Percentiles rank a stretch among this genome's conserved stretches.
phyloP scores from a whole-genome alignment of 1,139 yeast species.

The Nematodospora anomalae region DNA sequence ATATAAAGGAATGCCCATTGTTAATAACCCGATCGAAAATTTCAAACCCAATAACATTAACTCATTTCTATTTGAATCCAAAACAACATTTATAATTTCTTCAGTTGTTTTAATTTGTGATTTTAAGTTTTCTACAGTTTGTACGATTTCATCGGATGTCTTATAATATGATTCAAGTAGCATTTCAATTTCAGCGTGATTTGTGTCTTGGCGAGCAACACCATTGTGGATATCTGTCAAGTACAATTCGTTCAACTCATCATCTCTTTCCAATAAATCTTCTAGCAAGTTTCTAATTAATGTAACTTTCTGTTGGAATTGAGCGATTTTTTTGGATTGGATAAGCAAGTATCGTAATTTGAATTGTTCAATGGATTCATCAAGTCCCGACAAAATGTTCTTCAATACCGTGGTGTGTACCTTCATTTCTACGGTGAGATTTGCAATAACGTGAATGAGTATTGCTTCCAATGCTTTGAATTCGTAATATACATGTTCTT shows the following conservation, averaged over 20 bases:
- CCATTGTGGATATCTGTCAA: constrained; percentile 32
- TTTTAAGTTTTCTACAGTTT: constrained; percentile 40
- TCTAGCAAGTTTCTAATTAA: constrained; percentile 43
- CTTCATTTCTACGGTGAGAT: constrained; percentile 43
- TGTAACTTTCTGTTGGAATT: constrained; percentile 43
- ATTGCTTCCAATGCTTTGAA: constrained; percentile 47
- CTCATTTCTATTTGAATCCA: constrained; percentile 49
- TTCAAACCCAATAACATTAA: constrained; percentile 47
- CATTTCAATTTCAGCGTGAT: constrained; percentile 46
- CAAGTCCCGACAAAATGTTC: constrained; percentile 38
- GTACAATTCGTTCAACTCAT: constrained; percentile 41
- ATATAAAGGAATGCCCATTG: constrained; percentile 42
- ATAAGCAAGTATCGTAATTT: constrained; percentile 42
- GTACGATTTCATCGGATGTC: constrained; percentile 47
- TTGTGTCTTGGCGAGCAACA: constrained; percentile 26
- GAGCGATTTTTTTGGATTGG: constrained; percentile 45
- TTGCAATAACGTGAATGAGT: constrained; percentile 38
- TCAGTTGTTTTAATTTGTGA: constrained; percentile 48
- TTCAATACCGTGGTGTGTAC: constrained; percentile 43
- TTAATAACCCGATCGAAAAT: constrained; percentile 42
- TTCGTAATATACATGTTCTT: constrained; percentile 39
- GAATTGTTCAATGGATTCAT: constrained; percentile 40
- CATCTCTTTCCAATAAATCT: constrained; percentile 42
- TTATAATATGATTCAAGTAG: constrained; percentile 45
- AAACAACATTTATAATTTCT: constrained; percentile 46